Conservation (phyloP, 148 eudicot species). For the Salicornia ramosissima region DNA sequence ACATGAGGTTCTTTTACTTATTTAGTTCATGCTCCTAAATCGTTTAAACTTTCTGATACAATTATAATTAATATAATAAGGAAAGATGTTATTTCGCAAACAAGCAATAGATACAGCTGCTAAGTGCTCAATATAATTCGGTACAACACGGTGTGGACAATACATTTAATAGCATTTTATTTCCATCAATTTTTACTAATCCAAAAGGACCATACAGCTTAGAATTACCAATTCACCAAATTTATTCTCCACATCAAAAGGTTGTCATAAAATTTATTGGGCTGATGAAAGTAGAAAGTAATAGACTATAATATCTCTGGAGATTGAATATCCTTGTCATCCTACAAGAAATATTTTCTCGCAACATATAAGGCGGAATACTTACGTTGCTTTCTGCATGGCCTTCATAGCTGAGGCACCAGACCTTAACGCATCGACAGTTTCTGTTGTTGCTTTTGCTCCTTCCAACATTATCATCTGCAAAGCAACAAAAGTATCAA, state of each 20-base stretch:
- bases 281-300: too few relatives aligned
- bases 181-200: background rate
- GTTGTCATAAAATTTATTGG: too few relatives aligned
- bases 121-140: background rate
- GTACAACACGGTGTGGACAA: background rate
- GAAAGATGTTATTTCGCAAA: too few relatives aligned
- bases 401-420: constrained; percentile 94
- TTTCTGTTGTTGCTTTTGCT: constrained; percentile 91
- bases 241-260: too few relatives aligned
- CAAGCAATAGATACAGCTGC: too few relatives aligned
- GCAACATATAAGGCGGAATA: constrained; percentile 4
- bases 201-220: background rate
- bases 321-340: too few relatives aligned
- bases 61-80: too few relatives aligned
- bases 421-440: constrained; percentile 89
- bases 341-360: background rate
- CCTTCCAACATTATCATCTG: constrained; percentile 94
- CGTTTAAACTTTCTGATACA: too few relatives aligned
- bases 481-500: constrained; percentile 4
- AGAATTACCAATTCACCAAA: too few relatives aligned
- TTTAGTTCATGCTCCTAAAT: too few relatives aligned
- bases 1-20: too few relatives aligned
- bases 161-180: background rate
- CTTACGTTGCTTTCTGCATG: constrained; percentile 93
- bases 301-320: too few relatives aligned